Evolutionary conservation across 2,329 filamentous ascomycete species (phyloP), one percentile per base, ranked within the genome.

Genomic region (Zelopaecilomyces penicillatus): DNA sequence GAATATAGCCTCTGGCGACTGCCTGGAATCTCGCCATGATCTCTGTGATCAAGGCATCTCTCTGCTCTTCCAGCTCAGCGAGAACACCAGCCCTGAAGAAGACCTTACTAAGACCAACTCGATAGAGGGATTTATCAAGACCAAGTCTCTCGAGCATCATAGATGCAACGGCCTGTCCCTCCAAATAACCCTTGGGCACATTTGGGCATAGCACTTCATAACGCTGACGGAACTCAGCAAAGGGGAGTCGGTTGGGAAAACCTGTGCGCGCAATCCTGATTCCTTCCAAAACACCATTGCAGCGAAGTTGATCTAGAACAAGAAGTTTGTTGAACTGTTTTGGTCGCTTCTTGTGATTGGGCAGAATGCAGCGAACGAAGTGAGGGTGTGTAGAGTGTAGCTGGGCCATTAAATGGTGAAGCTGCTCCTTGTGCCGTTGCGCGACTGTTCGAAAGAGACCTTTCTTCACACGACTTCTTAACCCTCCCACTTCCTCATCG

Each of bases 281-380:
- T 50, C 93, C 93, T 67, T 98, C 93, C n/a, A 98, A 74, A 3
- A 98, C 93, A 85, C 93, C 93, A 62, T 98, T 98, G 68, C 93
- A 98, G 42, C 93, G 82, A n/a, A 98, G 71, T 63, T 98, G 94
- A 58, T 98, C 93, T 5, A 98, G 75, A 2, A 98, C 94, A n/a
- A 98, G 78, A 3, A 89, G 80, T 3, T 87, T 87, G 59, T 85
- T 87, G 64, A 97, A 88, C 60, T 90, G 85, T 65, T 98, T 98
- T 1, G 93, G 88, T 27, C 83, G 79, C 67, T 98, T 98, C 67
- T 95, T 96, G 71, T 98, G 93, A 60, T 98, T 98, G 4, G 93
- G 94, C 48, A 98, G 75, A 50, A 98, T 98, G 61, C 93, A 98
- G 39, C 93, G 86, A 30, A 98, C 93, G 61, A 98, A 98, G 65